These are phyloP conservation scores for Annulohypoxylon maeteangense DNA, from an alignment of 495 filamentous ascomycete genomes.

Conservation along the genomic window DNA sequence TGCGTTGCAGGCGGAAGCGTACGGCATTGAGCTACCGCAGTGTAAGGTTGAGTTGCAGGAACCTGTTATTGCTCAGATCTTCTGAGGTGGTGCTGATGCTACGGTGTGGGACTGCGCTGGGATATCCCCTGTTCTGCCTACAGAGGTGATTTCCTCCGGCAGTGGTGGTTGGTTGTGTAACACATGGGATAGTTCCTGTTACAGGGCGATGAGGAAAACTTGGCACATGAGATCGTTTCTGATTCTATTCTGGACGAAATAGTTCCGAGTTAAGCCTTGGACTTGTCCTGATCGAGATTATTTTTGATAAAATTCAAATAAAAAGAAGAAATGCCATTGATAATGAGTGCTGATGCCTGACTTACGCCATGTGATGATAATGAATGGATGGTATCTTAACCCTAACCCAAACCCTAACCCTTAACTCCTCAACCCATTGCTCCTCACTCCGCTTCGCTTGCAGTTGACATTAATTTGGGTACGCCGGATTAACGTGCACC, in stretches of 20 bases:
- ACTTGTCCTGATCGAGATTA: background rate
- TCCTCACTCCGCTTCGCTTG: background rate
- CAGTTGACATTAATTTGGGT: background rate
- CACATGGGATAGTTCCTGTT: too few species aligned
- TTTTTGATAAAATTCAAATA: background rate
- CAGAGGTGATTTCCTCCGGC: too few species aligned
- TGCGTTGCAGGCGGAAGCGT: slow-evolving; percentile 22
- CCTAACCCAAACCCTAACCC: background rate
- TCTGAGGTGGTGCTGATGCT: background rate
- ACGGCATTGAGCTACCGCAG: slow-evolving; percentile 36
- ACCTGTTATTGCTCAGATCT: slow-evolving; percentile 25
- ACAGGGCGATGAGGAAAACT: too few species aligned
- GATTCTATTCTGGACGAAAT: background rate
- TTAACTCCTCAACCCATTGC: background rate
- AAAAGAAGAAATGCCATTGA: background rate
- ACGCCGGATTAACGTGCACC: background rate
- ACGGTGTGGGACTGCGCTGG: too few species aligned
- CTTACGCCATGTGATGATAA: background rate
- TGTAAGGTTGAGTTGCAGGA: slow-evolving; percentile 32
- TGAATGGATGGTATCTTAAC: background rate
- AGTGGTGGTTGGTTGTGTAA: too few species aligned
- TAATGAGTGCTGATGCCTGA: background rate
- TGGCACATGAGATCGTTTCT: too few species aligned
- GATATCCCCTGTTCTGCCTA: too few species aligned
- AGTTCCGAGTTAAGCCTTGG: background rate